Conservation (phyloP, 2,329 filamentous ascomycete species). For the Xylaria sp. region DNA sequence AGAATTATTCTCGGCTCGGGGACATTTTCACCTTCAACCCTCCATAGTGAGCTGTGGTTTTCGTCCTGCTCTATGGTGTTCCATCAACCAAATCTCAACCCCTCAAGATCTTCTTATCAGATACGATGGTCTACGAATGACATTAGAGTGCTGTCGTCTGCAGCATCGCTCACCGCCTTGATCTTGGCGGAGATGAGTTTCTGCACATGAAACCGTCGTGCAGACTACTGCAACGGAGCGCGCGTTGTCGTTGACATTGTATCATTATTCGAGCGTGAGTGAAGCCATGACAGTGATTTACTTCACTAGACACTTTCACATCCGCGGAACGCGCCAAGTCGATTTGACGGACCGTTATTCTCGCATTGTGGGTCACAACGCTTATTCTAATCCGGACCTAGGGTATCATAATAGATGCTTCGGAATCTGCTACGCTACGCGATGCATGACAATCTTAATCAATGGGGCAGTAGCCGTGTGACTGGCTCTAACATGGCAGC, state of each 20-base stretch:
- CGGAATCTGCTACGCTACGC: constrained; percentile 59
- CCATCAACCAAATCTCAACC: neutral
- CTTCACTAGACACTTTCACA: constrained; percentile 49
- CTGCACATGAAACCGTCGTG: neutral
- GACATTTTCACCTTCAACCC: neutral
- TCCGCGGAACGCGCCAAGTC: constrained; percentile 11
- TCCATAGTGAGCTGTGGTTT: neutral
- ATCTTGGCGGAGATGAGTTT: neutral
- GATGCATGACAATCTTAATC: constrained; percentile 72
- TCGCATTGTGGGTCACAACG: neutral
- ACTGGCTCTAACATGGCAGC: constrained; percentile 68
- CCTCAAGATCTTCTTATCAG: neutral
- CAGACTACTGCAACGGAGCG: neutral
- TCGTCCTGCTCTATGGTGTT: neutral
- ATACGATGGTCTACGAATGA: neutral
- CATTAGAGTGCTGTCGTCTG: constrained; percentile 2
- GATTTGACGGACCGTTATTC: constrained; percentile 21
- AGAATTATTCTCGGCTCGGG: constrained; percentile 1
- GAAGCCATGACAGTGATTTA: constrained; percentile 67
- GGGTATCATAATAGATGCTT: constrained; percentile 4
- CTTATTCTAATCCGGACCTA: neutral
- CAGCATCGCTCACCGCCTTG: constrained; percentile 3
- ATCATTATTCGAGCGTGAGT: neutral
- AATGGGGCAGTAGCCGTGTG: constrained; percentile 79
- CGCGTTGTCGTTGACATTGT: neutral